Base-by-base conservation (phyloP, 1,139 yeast genomes). In the Wickerhamiella pararugosa region DNA sequence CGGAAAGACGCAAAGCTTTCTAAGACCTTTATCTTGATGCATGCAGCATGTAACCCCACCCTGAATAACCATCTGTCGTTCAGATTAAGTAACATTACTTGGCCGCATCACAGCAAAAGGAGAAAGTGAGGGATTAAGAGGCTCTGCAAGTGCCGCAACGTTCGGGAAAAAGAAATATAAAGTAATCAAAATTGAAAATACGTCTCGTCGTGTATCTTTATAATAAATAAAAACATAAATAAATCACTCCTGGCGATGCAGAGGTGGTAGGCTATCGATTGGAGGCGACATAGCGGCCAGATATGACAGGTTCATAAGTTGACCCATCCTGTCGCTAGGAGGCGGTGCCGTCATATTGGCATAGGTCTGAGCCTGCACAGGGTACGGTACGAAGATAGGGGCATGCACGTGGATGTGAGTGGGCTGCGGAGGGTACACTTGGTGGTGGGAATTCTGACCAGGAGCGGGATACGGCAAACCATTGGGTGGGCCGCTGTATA, bases 401-500 rank as follows among this genome's bases (percentile, higher is more conserved):
- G 41, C 29, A 25, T 38, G 41, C 8, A 38, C 39, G 33, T 38
- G 41, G 15, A 33, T 36, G 27, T 36, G 41, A 8, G 41, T 36
- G 6, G 39, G 34, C 8, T 29, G 29, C 25, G 29, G 36, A 27
- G 36, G 36, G 28, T 34, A 27, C 9, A 27, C 26, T 9, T 34
- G 25, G 5, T 34, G 26, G 28, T 34, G 36, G 10, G 36, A 29
- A 6, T 15, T 15, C 3, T 25, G 29, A 25, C 29, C 25, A 7
- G 36, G 26, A 34, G 36, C 36, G n/a, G 36, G 36, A 6, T 15
- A 15, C 21, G 21, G 21, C 21, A 15, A 15, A 4, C 34, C 6
- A n/a, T 26, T 15, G 33, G 33, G 15, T 8, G 31, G 9, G 31
- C n/a, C 9, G n/a, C 9, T 8, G 34, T 10, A 32, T 9, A 25